Evolutionary conservation across 129 eudicot species (phyloP).

Genomic region (Silybum marianum): DNA sequence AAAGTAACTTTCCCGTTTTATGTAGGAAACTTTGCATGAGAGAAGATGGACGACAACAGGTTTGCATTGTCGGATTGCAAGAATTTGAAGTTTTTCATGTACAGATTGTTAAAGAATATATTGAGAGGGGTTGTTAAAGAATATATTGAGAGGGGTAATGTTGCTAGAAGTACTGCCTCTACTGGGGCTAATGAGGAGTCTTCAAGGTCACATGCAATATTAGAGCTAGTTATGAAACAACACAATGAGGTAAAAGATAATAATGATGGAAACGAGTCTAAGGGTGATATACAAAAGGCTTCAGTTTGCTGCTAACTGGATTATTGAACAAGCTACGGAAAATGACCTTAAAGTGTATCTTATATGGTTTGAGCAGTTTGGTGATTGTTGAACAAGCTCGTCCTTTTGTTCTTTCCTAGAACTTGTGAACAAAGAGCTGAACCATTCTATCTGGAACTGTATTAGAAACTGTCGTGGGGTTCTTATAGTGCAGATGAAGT

Average conservation of each 20-base stretch:
- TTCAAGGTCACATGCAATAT: slow-evolving; percentile 90
- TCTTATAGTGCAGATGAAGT: slow-evolving; percentile 18
- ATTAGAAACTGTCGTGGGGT: slow-evolving; percentile 38
- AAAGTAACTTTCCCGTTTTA: neutral
- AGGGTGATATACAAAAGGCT: slow-evolving; percentile 47
- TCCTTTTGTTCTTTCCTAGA: slow-evolving; percentile 45
- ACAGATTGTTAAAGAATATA: slow-evolving; percentile 83
- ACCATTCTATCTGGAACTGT: slow-evolving; percentile 72
- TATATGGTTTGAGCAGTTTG: slow-evolving; percentile 72
- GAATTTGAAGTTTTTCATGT: slow-evolving; percentile 98
- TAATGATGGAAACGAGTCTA: slow-evolving; percentile 63
- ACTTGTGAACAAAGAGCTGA: slow-evolving; percentile 51
- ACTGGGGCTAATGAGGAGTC: slow-evolving; percentile 98
- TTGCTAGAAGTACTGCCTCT: slow-evolving; percentile 91
- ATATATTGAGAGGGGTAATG: slow-evolving; percentile 84
- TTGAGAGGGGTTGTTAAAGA: too few species aligned
- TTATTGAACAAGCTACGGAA: slow-evolving; percentile 76
- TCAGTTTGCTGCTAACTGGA: slow-evolving; percentile 83
- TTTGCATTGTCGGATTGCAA: slow-evolving; percentile 95
- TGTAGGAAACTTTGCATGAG: slow-evolving; percentile 91
- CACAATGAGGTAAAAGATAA: slow-evolving; percentile 77
- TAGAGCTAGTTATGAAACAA: slow-evolving; percentile 80
- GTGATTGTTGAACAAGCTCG: slow-evolving; percentile 42
- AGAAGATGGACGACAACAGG: slow-evolving; percentile 97
- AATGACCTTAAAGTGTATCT: slow-evolving; percentile 59